Base-by-base conservation (phyloP, 805 yeast species). In the Schizosaccharomyces japonicus region DNA sequence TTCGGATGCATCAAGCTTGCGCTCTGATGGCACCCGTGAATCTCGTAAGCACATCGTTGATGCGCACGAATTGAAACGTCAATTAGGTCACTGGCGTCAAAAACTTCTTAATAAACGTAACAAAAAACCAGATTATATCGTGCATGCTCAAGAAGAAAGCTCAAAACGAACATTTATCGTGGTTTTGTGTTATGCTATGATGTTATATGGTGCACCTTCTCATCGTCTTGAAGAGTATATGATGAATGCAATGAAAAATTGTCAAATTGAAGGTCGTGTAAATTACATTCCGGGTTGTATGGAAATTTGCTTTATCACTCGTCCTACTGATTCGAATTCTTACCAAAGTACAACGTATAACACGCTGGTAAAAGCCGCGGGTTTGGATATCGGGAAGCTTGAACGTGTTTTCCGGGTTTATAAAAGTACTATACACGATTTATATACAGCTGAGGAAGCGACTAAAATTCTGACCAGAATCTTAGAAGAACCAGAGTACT, bases 171-270 rank as follows among this genome's bases (percentile, higher is more conserved):
- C 85, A 45, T 87, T 87, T 57, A 78, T 87, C 49, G 63, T 85
- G 54, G 69, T 87, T 31, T 69, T 87, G 64, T 84, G 95, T 58
- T 73, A 80, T 44, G 93, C 94, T 0, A 66, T 85, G 48, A 85
- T 87, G 95, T 63, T 81, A 50, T 87, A 74, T 56, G 96, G 96
- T 25, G 96, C 96, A 0, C 96, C 96, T 1, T 83, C 94, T 1
- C 95, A 87, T 60, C 70, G 96, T 57, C 63, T 85, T 47, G 96
- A 85, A 60, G 96, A 87, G 57, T 87, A 84, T 60, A 73, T 87
- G 79, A 71, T 77, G 27, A 78, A 82, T 84, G 85, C 95, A 1
- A 78, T 94, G 11, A 68, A 93, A 49, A 94, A 85, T 2, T 66
- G 87, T 50, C 95, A 84, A 59, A 81, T 87, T 47, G 95, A 87